Evolutionary conservation across 139 green algal genomes (phyloP).

Genomic region (Trebouxia sp.): DNA sequence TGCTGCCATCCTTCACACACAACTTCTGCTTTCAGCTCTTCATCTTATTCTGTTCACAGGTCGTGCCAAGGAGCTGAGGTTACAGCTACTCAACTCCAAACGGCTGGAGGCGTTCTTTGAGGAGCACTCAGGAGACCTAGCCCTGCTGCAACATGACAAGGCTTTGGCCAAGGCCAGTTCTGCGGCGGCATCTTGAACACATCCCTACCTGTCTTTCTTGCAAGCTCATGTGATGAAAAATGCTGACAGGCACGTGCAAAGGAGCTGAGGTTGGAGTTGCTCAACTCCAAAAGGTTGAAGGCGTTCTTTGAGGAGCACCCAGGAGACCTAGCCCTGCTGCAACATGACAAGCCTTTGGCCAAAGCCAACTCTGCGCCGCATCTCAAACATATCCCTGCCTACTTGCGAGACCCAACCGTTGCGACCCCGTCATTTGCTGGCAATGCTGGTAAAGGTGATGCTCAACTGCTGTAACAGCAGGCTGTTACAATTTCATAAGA

Average conservation of each 20-base stretch:
- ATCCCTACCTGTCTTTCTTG: constrained; percentile 57
- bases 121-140: constrained; percentile 69
- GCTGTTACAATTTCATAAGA: neutral
- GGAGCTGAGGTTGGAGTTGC: constrained; percentile 88
- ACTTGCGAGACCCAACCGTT: constrained; percentile 63
- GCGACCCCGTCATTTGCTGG: neutral
- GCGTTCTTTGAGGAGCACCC: constrained; percentile 90
- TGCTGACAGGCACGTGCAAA: constrained; percentile 65
- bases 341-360: constrained; percentile 75
- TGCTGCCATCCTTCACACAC: too few relatives aligned
- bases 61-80: constrained; percentile 81
- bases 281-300: constrained; percentile 82
- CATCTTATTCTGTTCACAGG: too few relatives aligned
- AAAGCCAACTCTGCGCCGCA: constrained; percentile 57
- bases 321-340: constrained; percentile 68
- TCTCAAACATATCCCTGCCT: constrained; percentile 80
- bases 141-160: constrained; percentile 85
- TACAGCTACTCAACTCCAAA: constrained; percentile 90
- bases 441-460: constrained; percentile 24
- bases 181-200: constrained; percentile 73
- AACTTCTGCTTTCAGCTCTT: too few relatives aligned
- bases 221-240: neutral
- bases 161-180: constrained; percentile 47
- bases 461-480: neutral
- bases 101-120: constrained; percentile 85